Percentiles rank a stretch among this genome's conserved stretches.
phyloP scores from a whole-genome alignment of 768 basidiomycete species.

The Epithele typhae region DNA sequence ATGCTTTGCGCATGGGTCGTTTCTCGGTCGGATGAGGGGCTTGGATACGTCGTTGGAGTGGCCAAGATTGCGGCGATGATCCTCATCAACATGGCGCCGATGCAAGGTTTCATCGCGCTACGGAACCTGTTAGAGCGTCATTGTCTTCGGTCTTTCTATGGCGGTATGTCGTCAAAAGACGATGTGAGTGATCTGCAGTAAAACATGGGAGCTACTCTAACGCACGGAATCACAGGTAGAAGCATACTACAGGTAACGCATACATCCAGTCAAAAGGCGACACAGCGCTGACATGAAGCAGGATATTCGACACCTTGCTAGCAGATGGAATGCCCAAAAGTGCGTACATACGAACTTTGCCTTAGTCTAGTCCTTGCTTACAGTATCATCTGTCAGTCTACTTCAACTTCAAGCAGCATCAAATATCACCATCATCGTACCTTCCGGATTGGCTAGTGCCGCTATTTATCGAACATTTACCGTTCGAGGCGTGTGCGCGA shows the following conservation, averaged over 20 bases:
- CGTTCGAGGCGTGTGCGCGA: constrained; percentile 85
- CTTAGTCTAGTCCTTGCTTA: neutral
- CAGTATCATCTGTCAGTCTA: constrained; percentile 54
- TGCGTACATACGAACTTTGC: constrained; percentile 31
- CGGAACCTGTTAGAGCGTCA: constrained; percentile 83
- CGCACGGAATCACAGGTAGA: constrained; percentile 62
- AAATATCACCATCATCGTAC: constrained; percentile 83
- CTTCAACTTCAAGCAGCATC: constrained; percentile 93
- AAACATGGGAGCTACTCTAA: too few species aligned
- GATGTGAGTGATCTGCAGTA: constrained; percentile 58
- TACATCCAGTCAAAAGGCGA: constrained; percentile 10
- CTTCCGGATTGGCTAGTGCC: constrained; percentile 78
- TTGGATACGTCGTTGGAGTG: constrained; percentile 66
- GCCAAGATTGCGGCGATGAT: constrained; percentile 84
- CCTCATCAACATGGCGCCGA: constrained; percentile 72
- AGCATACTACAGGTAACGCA: constrained; percentile 80
- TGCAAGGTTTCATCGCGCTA: constrained; percentile 77
- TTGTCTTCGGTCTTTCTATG: constrained; percentile 82
- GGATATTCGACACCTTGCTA: constrained; percentile 88
- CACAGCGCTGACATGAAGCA: constrained; percentile 23
- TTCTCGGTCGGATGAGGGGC: constrained; percentile 74
- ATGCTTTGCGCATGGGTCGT: constrained; percentile 88
- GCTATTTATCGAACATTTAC: constrained; percentile 81
- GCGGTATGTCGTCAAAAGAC: constrained; percentile 61
- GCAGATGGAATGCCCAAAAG: constrained; percentile 95